Conservation (phyloP, 495 filamentous ascomycete species). For the Penicillium cinerascens region DNA sequence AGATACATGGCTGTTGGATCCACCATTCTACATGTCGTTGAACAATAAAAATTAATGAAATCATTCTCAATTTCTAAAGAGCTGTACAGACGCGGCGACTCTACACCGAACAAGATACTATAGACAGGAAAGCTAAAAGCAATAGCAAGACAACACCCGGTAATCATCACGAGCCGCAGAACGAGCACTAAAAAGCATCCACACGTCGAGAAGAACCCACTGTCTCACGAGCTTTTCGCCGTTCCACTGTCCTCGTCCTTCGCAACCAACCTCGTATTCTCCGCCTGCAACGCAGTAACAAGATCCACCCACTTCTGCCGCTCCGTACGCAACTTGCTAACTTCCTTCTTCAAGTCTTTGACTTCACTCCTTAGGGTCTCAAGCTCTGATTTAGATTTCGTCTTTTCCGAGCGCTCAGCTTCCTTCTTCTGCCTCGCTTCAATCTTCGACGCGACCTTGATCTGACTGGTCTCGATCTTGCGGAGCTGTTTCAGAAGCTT, state of each 20-base stretch:
- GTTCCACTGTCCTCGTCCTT: constrained; percentile 7
- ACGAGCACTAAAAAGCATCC: background rate
- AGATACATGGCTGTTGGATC: too few relatives aligned
- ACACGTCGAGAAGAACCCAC: background rate
- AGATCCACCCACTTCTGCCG: constrained; percentile 59
- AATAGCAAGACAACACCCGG: background rate
- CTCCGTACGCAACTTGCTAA: constrained; percentile 55
- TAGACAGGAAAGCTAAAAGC: background rate
- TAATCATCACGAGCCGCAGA: background rate
- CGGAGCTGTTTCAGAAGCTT: constrained; percentile 37
- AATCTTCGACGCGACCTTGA: constrained; percentile 43
- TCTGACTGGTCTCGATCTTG: constrained; percentile 38
- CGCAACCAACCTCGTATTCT: constrained; percentile 51
- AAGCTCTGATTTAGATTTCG: constrained; percentile 36
- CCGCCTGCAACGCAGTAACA: constrained; percentile 60
- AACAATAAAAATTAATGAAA: too few relatives aligned
- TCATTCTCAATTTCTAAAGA: background rate
- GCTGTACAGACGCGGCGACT: background rate
- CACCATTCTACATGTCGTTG: too few relatives aligned
- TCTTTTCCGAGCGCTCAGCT: constrained; percentile 58
- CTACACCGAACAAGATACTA: background rate
- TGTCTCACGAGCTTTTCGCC: background rate
- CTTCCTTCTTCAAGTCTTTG: constrained; percentile 50
- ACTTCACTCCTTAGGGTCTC: constrained; percentile 56
- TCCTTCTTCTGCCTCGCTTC: constrained; percentile 50